Base-by-base conservation (phyloP, 2,329 filamentous ascomycete genomes). In the Curvularia eragrostidis region DNA sequence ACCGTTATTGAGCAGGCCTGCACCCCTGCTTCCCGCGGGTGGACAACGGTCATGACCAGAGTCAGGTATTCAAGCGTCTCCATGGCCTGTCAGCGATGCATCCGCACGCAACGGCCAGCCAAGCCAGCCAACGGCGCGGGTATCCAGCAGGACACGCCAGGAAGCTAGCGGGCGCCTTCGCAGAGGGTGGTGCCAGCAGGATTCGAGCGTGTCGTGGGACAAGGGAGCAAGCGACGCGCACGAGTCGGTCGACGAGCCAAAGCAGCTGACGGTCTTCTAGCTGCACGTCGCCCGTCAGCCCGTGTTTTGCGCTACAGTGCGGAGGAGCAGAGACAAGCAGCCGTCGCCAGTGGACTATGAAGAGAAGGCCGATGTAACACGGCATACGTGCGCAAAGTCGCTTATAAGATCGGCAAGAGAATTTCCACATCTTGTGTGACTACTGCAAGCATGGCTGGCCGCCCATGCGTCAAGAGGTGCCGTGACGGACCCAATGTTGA, bases 1-100 rank as follows among this genome's bases (percentile, higher is more conserved):
- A 52, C 70, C 64, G 70, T 68, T 71, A 62, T 58, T 63, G 62
- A 59, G 65, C 64, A 64, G 58, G 54, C 53, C 50, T 52, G 23
- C 28, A 75, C 68, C 72, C 73, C 69, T 73, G 73, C 67, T 67
- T 64, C 62, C 68, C 67, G 69, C 64, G 64, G 36, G 58, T 48
- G 55, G 53, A 59, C 64, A 66, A 66, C 61, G 59, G 62, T 56
- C 39, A 63, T 52, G 48, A 58, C 47, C 54, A 38, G 56, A 47
- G 53, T 58, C 32, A 52, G 34, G 56, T 52, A 38, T 51, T 52
- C 32, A 44, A 23, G 50, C 30, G 43, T 23, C n/a, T 38, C 28
- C 24, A 36, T 48, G 18, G 36, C 48, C 38, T 52, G 24, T 23
- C 42, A 49, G 26, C 23, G 15, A 46, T 46, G 39, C 42, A 61